Evolutionary conservation across 2,329 filamentous ascomycete species (phyloP), one percentile per base, ranked within the genome.

Genomic region (Diaporthe caulivora): DNA sequence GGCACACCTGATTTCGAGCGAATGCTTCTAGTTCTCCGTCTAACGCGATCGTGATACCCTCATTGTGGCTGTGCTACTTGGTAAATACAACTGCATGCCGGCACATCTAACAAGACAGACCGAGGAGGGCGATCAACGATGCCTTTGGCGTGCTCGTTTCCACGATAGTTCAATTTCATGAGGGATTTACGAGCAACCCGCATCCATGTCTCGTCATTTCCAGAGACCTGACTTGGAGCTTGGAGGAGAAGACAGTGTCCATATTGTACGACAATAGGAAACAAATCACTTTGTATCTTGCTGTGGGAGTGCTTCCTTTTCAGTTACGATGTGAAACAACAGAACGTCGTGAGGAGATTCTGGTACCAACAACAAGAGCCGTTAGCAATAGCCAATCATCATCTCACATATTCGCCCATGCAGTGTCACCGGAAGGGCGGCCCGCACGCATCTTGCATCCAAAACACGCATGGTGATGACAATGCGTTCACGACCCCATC

Each of bases 91-190:
- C 42, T 17, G n/a, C 29, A 31, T 47, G 26, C n/a, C 26, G 29
- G 29, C 24, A 37, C 3, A 9, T 65, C 11, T 3, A 18, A 18
- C 13, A 26, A 47, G 3, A 7, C 49, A 51, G 3, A 26, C 18
- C 11, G 18, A 18, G 11, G 24, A 37, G 18, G 17, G 44, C 21
- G 26, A 64, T 24, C n/a, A 17, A 64, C n/a, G 26, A 34, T 49
- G 40, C 11, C 26, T 24, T 49, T 24, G 10, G 26, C 34, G 26
- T 10, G 31, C 26, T 49, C 21, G 24, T 47, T 11, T 24, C 31
- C 60, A 64, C 18, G 60, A 64, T 64, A 18, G 26, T 64, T 64
- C 11, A 26, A 26, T 15, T 11, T 49, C 10, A 47, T 62, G 57
- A 62, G 57, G 37, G 24, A 44, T 44, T 44, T 62, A n/a, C 10